These are phyloP conservation scores for Lactarius indigo DNA, from an alignment of 768 basidiomycete genomes.

Conservation along the genomic window DNA sequence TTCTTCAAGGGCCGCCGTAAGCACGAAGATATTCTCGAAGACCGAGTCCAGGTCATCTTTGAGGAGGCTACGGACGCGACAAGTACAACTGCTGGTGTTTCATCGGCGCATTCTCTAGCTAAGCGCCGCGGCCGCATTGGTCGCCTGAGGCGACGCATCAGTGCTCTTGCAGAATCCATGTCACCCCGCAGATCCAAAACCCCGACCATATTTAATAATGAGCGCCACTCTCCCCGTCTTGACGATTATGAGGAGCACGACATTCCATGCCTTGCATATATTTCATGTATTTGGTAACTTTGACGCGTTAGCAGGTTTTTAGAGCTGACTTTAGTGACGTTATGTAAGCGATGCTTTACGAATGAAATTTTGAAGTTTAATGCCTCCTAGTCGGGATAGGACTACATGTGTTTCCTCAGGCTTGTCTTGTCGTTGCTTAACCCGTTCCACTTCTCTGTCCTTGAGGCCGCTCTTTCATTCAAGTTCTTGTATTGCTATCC, in stretches of 20 bases:
- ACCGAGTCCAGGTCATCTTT: neutral
- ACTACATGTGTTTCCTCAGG: too few relatives aligned
- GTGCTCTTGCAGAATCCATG: neutral
- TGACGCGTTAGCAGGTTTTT: neutral
- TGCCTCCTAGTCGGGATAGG: neutral
- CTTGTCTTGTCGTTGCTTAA: neutral
- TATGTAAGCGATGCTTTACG: neutral
- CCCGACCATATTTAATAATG: neutral
- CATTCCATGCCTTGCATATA: slow-evolving; percentile 22
- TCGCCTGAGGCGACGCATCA: slow-evolving; percentile 7
- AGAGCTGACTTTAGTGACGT: neutral
- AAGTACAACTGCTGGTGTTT: neutral
- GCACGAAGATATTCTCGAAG: neutral
- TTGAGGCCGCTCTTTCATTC: neutral
- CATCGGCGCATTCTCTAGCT: neutral
- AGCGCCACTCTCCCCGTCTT: neutral
- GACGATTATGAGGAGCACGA: slow-evolving; percentile 3
- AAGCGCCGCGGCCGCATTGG: neutral
- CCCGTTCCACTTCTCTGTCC: neutral
- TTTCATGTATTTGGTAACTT: slow-evolving; percentile 15
- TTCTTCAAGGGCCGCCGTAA: neutral
- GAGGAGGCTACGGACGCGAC: neutral
- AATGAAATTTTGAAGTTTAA: neutral
- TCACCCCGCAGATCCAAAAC: neutral
- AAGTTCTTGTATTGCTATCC: neutral